Evolutionary conservation across 2,329 filamentous ascomycete species (phyloP).

Genomic region (Lachnellula willkommii): DNA sequence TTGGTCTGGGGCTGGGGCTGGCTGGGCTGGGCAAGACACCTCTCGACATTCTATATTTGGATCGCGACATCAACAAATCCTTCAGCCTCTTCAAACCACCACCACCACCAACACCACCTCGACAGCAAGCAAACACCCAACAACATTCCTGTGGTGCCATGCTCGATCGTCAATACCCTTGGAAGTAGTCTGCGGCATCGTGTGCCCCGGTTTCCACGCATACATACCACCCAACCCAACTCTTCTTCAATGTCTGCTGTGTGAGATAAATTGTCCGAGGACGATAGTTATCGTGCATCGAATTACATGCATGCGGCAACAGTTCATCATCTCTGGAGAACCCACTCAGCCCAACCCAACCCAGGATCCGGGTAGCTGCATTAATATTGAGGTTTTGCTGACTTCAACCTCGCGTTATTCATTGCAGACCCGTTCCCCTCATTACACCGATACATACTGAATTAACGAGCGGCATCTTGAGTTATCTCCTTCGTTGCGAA

Average conservation of each 20-base stretch:
- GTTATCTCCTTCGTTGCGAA: conserved; percentile 8
- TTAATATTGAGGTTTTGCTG: conserved; percentile 22
- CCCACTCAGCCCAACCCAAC: conserved; percentile 9
- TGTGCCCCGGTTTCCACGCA: neutral
- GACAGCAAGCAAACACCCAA: neutral
- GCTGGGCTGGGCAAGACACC: neutral
- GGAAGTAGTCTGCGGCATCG: neutral
- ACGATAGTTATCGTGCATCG: conserved; percentile 17
- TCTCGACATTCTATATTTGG: conserved; percentile 19
- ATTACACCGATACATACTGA: conserved; percentile 11
- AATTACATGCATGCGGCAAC: conserved; percentile 17
- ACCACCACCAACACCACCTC: conserved; percentile 1
- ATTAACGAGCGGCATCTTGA: conserved; percentile 9
- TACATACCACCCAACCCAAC: neutral
- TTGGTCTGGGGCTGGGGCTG: neutral
- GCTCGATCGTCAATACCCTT: neutral
- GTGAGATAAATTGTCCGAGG: conserved; percentile 15
- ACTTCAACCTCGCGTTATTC: conserved; percentile 18
- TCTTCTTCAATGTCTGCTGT: conserved; percentile 2
- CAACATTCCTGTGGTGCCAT: neutral
- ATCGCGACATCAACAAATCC: conserved; percentile 16
- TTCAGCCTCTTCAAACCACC: conserved; percentile 8
- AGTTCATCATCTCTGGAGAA: conserved; percentile 10
- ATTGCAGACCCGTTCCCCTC: conserved; percentile 24
- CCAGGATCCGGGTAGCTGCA: conserved; percentile 23